Evolutionary conservation across 495 filamentous ascomycete species (phyloP), one percentile per base, ranked within the genome.

Genomic region (Oidiodendron maius): DNA sequence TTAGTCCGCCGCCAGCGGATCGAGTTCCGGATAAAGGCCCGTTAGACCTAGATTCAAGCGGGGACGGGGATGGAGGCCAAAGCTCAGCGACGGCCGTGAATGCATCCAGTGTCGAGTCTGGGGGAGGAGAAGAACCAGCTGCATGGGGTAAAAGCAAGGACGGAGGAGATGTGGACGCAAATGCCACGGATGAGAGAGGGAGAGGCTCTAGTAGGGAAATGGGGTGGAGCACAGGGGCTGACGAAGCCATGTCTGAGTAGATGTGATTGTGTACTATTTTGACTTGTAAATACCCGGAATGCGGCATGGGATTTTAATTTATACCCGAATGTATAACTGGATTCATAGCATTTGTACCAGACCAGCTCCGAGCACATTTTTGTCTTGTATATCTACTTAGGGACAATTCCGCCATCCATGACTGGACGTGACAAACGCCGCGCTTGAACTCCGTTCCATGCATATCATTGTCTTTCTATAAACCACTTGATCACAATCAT

Each of bases 1-100:
- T 80, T 47, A 72, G 67, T 4, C 76, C 76, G 9, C 72, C 76
- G 48, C 75, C 74, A 16, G 64, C 64, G 38, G 62, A 66, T 25
- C 41, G 66, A 23, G 61, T 61, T 9, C 46, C 13, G 15, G 50
- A 58, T 28, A 40, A 70, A 61, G 37, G 71, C 70, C 34, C 23
- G 22, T 17, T 44, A 36, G 48, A 60, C 10, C 57, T 67, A 1
- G 61, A 67, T 39, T 61, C 63, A 44, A n/a, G n/a, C n/a, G n/a
- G n/a, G n/a, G n/a, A n/a, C n/a, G n/a, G n/a, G n/a, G 61, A 61
- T 1, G 57, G 62, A 16, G 55, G 63, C n/a, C 18, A 21, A 11
- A 40, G 38, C 11, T 4, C 10, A 40, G 12, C 16, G 22, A 21
- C 12, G 16, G 12, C 12, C 12, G 26, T 30, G 26, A 30, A 30